These are phyloP conservation scores for Dioscorea dumetorum DNA, from an alignment of 106 monocot species.

Conservation along the genomic window DNA sequence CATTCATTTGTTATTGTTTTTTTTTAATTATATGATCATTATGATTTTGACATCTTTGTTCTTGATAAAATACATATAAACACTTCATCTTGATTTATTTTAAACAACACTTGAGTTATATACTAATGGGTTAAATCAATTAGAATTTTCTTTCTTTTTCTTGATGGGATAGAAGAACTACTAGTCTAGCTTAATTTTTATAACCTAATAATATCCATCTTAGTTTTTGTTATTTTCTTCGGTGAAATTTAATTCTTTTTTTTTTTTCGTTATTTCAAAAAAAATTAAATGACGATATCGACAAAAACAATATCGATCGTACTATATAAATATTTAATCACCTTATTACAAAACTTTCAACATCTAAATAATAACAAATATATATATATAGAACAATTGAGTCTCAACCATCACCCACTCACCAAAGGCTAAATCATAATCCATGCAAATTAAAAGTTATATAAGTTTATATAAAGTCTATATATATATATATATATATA, in stretches of 20 bases:
- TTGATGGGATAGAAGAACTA: not conserved
- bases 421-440: too few species aligned
- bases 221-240: not conserved
- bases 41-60: not conserved
- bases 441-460: too few species aligned
- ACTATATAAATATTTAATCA: too few species aligned
- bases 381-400: too few species aligned
- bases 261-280: not conserved
- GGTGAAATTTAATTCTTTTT: not conserved
- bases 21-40: not conserved
- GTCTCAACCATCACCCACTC: too few species aligned
- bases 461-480: too few species aligned
- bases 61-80: not conserved
- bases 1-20: too few species aligned
- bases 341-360: too few species aligned
- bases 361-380: too few species aligned
- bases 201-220: not conserved
- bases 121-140: not conserved
- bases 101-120: not conserved
- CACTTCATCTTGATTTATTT: not conserved
- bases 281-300: not conserved
- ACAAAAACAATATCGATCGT: not conserved
- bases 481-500: too few species aligned
- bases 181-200: not conserved
- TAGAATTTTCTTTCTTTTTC: not conserved